phyloP scores from a whole-genome alignment of 495 filamentous ascomycete genomes.

The Clohesyomyces aquaticus region DNA sequence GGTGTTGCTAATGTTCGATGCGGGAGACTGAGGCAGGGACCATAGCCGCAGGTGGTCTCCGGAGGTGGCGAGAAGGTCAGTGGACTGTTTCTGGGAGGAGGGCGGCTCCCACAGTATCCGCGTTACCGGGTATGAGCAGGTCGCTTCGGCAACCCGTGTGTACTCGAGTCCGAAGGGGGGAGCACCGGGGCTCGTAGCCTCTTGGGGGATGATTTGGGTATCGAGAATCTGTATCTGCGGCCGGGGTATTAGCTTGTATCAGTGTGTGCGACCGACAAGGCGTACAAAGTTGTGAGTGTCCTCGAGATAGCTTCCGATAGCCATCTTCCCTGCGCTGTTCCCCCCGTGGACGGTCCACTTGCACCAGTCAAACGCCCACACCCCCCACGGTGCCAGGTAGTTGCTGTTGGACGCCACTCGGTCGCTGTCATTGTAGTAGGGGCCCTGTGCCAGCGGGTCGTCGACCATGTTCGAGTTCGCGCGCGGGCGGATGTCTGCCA shows the following conservation, averaged over 20 bases:
- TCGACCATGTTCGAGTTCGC: slow-evolving; percentile 77
- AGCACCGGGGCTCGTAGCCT: slow-evolving; percentile 70
- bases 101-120: slow-evolving; percentile 96
- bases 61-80: slow-evolving; percentile 93
- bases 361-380: slow-evolving; percentile 98
- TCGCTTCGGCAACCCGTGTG: slow-evolving; percentile 93
- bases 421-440: slow-evolving; percentile 53
- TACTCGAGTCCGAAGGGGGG: slow-evolving; percentile 81
- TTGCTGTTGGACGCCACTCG: slow-evolving; percentile 70
- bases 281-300: slow-evolving; percentile 96
- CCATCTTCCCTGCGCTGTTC: slow-evolving; percentile 75
- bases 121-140: slow-evolving; percentile 96
- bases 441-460: slow-evolving; percentile 55
- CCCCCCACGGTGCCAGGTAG: slow-evolving; percentile 91
- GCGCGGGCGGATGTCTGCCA: slow-evolving; percentile 85
- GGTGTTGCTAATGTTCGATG: slow-evolving; percentile 66
- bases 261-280: background rate
- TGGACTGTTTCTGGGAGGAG: slow-evolving; percentile 94
- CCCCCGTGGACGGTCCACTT: slow-evolving; percentile 89
- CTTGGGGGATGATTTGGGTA: slow-evolving; percentile 74
- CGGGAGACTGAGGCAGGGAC: slow-evolving; percentile 72
- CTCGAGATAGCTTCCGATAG: slow-evolving; percentile 93
- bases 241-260: slow-evolving; percentile 12
- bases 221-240: slow-evolving; percentile 96
- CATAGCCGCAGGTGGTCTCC: slow-evolving; percentile 95